phyloP scores from a whole-genome alignment of 768 basidiomycete species.

The Leccinum truebloodii region DNA sequence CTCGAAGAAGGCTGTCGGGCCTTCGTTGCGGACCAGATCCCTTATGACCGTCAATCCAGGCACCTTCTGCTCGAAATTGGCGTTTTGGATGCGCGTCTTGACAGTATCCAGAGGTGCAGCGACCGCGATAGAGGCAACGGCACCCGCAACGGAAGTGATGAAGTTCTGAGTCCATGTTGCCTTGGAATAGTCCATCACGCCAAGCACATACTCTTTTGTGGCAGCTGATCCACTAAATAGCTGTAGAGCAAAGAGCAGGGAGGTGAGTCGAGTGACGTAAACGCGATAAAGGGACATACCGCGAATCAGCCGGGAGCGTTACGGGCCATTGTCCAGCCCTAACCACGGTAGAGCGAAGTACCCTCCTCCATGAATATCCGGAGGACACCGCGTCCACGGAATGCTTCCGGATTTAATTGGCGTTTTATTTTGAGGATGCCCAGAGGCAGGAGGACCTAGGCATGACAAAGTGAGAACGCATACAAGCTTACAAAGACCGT shows the following conservation, averaged over 20 bases:
- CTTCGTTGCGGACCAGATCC: slow-evolving; percentile 88
- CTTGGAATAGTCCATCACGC: slow-evolving; percentile 84
- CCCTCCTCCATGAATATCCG: slow-evolving; percentile 93
- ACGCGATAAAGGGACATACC: slow-evolving; percentile 48
- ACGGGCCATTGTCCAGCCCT: slow-evolving; percentile 98
- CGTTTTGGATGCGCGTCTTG: slow-evolving; percentile 98
- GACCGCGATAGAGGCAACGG: slow-evolving; percentile 92
- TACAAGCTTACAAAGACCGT: not conserved
- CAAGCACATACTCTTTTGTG: slow-evolving; percentile 92
- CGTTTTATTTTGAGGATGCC: slow-evolving; percentile 98
- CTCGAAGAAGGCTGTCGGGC: slow-evolving; percentile 86
- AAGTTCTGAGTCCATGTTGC: slow-evolving; percentile 99
- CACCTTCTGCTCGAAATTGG: slow-evolving; percentile 90
- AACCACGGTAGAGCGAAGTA: slow-evolving; percentile 89
- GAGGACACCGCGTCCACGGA: slow-evolving; percentile 89
- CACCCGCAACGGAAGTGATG: slow-evolving; percentile 90
- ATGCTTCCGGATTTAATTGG: slow-evolving; percentile 97
- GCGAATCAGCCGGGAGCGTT: slow-evolving; percentile 97
- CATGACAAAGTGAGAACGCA: slow-evolving; percentile 1
- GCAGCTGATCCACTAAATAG: slow-evolving; percentile 96
- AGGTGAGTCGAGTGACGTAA: not conserved
- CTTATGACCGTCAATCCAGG: slow-evolving; percentile 77
- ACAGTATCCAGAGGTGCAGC: slow-evolving; percentile 95
- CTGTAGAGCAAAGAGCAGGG: slow-evolving; percentile 40
- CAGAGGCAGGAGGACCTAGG: slow-evolving; percentile 86